A percentile compares a stretch with the other conserved stretches of the same genome.
These are phyloP conservation scores for Wallemia mellicola DNA, from an alignment of 1,284 basidiomycete genomes.

Conservation along the genomic window DNA sequence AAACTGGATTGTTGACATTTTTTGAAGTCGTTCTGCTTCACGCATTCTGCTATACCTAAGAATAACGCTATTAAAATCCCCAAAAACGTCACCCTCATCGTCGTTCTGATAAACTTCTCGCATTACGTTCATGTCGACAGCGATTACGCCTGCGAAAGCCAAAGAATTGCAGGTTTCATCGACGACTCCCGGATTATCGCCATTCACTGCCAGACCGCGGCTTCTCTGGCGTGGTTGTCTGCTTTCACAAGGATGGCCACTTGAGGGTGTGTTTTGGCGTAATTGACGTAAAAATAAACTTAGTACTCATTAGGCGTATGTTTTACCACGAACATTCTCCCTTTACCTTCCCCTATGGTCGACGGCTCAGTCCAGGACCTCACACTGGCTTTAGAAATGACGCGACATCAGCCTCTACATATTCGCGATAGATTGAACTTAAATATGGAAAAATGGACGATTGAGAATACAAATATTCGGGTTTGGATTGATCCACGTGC, in stretches of 20 bases:
- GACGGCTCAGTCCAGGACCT: not conserved
- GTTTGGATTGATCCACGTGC: not conserved
- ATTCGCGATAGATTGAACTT: not conserved
- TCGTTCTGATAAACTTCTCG: not conserved
- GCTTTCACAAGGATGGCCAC: not conserved
- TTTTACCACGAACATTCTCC: not conserved
- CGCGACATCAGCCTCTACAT: not conserved
- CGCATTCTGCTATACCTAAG: slow-evolving; percentile 9
- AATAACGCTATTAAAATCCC: slow-evolving; percentile 4
- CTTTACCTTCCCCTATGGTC: not conserved
- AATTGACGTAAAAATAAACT: not conserved
- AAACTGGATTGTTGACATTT: slow-evolving; percentile 67
- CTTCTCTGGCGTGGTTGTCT: not conserved
- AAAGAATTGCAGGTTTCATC: not conserved
- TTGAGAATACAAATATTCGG: not conserved
- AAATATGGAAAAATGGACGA: not conserved
- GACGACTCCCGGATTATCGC: not conserved
- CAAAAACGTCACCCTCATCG: not conserved
- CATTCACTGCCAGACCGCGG: not conserved
- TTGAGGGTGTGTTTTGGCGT: not conserved
- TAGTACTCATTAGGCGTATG: not conserved
- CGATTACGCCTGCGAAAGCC: not conserved
- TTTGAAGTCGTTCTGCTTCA: slow-evolving; percentile 51
- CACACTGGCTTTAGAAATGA: not conserved
- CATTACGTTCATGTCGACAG: not conserved